Evolutionary conservation across 1,284 basidiomycete species (phyloP), one percentile per base, ranked within the genome.

Genomic region (Tilletia caries): DNA sequence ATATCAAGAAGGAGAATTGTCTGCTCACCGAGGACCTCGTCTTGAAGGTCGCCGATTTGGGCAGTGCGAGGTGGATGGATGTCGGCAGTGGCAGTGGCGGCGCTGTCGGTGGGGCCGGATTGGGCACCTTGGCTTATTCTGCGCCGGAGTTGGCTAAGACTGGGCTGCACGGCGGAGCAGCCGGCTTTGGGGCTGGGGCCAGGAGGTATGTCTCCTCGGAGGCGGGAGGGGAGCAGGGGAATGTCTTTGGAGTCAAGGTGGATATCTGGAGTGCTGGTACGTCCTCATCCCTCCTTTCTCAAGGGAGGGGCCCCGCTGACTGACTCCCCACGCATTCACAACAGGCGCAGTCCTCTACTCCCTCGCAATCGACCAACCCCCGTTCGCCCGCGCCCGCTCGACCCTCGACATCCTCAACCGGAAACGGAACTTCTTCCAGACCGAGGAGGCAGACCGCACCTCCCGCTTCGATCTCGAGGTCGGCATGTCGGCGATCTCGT

Each of bases 1-100:
- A 83, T 67, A 74, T 83, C 66, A 83, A 83, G 70, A 76, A 77
- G 67, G 79, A 83, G 64, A 83, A 83, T 67, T 76, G 81, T 66
- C 71, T 82, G 44, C 66, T 82, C 33, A 75, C 79, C 18, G 70
- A 74, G n/a, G 71, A 75, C 18, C 73, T 80, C 43, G 27, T 70
- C 18, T 69, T 79, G 65, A 82, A 82, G 69, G 70, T 83, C 2
- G 81, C 79, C 70, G 81, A 83, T 58, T 82, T 83, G 48, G 79
- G 79, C 48, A 80, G 80, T 20, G 80, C 81, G n/a, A 73, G 82
- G 20, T 82, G 58, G 60, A 62, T 65, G n/a, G 64, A 68, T n/a
- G n/a, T 27, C 27, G 18, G n/a, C 10, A n/a, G n/a, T n/a, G 37
- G 37, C 10, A 29, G 20, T 34, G 29, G 29, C 6, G 25, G 43